These are phyloP conservation scores for Eucalyptus tenuipes DNA, from an alignment of 345 rosid species.

Conservation along the genomic window DNA sequence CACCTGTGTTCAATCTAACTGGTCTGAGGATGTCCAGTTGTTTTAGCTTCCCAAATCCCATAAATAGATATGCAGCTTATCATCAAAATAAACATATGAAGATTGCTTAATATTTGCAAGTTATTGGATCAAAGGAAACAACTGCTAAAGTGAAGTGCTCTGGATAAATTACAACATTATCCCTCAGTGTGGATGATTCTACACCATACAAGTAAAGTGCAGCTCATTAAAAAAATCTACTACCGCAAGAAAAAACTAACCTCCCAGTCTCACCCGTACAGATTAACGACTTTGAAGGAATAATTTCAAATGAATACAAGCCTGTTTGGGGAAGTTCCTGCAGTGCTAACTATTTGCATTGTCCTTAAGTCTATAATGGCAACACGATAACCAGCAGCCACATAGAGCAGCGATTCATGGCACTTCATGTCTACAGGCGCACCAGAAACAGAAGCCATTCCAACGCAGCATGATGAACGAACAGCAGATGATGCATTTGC, in stretches of 20 bases:
- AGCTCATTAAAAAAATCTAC: not conserved
- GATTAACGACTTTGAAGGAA: slow-evolving; percentile 36
- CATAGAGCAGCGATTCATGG: slow-evolving; percentile 45
- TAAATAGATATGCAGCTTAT: not conserved
- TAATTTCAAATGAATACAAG: slow-evolving; percentile 26
- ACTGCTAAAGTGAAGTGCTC: not conserved
- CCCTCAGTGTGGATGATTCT: not conserved
- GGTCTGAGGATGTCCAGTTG: not conserved
- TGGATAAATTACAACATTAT: not conserved
- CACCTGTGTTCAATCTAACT: not conserved
- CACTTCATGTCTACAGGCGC: slow-evolving; percentile 40
- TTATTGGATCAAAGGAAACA: not conserved
- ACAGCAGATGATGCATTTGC: slow-evolving; percentile 26
- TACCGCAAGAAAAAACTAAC: slow-evolving; percentile 13
- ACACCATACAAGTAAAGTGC: not conserved
- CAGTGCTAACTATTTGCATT: slow-evolving; percentile 36
- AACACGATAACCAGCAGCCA: slow-evolving; percentile 57
- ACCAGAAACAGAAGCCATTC: slow-evolving; percentile 41
- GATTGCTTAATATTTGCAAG: not conserved
- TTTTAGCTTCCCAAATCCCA: not conserved
- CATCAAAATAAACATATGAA: not conserved
- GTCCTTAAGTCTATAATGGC: slow-evolving; percentile 49
- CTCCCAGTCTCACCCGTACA: slow-evolving; percentile 47
- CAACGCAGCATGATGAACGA: slow-evolving; percentile 61
- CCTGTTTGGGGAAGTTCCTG: slow-evolving; percentile 17